Base-by-base conservation (phyloP, 2,329 filamentous ascomycete species). In the Apiospora saccharicola region DNA sequence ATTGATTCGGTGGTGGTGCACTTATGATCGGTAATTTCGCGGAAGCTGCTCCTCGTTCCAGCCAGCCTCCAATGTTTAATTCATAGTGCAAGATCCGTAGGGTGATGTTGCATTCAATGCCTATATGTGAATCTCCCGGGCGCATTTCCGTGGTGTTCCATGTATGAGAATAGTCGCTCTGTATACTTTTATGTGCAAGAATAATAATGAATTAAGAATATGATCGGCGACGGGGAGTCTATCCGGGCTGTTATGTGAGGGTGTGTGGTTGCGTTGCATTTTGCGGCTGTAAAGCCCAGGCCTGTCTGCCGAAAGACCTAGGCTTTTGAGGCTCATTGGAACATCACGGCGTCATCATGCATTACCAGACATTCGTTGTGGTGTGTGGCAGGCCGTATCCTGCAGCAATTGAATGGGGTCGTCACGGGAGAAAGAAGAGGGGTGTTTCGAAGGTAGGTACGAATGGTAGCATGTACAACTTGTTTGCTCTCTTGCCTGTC, bases 311-410 rank as follows among this genome's bases (percentile, higher is more conserved):
- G 57, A 22, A 64, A 6, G 30, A 64, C 57, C 57, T n/a, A 64
- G 57, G 41, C 57, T 64, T 37, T 64, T 64, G 57, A 64, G 57
- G 57, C 57, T 64, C 57, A 41, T 64, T 64, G 57, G 57, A 37
- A 64, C 57, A 41, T 41, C 57, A 64, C 57, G 30, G 10, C 57
- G 57, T 64, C 57, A 64, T 64, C 57, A 24, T 64, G 57, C 57
- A 64, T 64, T 30, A 8, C 26, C 53, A 61, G 26, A 34, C 53
- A 61, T 64, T 34, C 30, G 19, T n/a, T 37, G 16, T 37, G 30
- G 49, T 53, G 24, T 30, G 5, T 53, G 26, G 26, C 49, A 53
- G 26, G 51, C 24, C 30, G 51, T 57, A 53, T 53, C 16, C 24
- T 53, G 26, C 51, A 24, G 51, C 51, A 24, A 24, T 53, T 53